These are phyloP conservation scores for Hypomontagnella submonticulosa DNA, from an alignment of 495 filamentous ascomycete species.

Conservation along the genomic window DNA sequence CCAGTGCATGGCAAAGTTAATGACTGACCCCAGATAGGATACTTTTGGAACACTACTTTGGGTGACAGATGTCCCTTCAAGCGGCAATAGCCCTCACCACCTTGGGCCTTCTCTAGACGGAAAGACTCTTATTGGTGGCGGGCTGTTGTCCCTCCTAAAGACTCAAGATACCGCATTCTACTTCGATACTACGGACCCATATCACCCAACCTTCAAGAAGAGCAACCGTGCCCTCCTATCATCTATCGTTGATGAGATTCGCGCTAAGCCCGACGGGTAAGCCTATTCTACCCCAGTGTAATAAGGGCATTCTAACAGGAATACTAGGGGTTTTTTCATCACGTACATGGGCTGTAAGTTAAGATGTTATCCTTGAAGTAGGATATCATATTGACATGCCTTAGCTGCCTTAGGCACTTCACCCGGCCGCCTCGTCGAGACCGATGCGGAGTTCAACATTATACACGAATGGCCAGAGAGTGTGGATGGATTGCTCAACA, in stretches of 20 bases:
- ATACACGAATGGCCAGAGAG: conserved; percentile 70
- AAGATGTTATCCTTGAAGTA: not conserved
- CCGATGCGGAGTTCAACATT: conserved; percentile 68
- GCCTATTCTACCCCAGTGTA: not conserved
- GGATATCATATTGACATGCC: conserved; percentile 4
- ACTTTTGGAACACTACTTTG: conserved; percentile 69
- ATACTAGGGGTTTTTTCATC: conserved; percentile 65
- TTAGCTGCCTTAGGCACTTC: conserved; percentile 64
- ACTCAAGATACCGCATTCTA: conserved; percentile 72
- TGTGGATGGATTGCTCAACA: conserved; percentile 60
- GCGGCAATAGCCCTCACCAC: conserved; percentile 72
- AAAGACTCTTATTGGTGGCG: conserved; percentile 69
- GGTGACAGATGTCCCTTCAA: conserved; percentile 68
- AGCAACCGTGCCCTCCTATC: conserved; percentile 66
- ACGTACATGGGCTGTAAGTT: conserved; percentile 57
- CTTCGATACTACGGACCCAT: conserved; percentile 68
- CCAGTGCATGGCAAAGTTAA: not conserved
- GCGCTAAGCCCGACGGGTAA: conserved; percentile 70
- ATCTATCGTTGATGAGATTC: conserved; percentile 71
- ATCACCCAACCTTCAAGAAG: conserved; percentile 67
- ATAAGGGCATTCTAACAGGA: not conserved
- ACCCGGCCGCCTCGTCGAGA: conserved; percentile 69
- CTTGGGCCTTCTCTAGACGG: conserved; percentile 67
- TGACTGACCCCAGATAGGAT: conserved; percentile 51
- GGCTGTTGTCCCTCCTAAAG: conserved; percentile 70